These are phyloP conservation scores for Citrus medica DNA, from an alignment of 345 rosid species.

Conservation along the genomic window DNA sequence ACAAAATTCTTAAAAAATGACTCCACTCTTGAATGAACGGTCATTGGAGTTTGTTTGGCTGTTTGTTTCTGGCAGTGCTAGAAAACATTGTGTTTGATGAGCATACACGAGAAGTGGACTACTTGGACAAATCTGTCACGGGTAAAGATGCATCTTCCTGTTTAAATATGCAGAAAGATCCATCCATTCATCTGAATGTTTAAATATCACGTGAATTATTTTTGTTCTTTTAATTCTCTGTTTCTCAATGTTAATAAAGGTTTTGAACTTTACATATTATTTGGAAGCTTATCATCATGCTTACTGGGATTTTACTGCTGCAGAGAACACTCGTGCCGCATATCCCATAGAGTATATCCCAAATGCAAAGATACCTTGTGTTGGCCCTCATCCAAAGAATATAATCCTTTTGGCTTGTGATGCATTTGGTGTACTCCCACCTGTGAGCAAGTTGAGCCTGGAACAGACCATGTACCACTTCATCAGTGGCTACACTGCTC, in stretches of 20 bases:
- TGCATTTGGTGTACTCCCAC: conserved; percentile 96
- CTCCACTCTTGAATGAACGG: not conserved
- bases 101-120: conserved; percentile 84
- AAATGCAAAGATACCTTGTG: conserved; percentile 82
- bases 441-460: conserved; percentile 86
- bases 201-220: too few relatives aligned
- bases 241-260: not conserved
- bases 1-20: too few relatives aligned
- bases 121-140: conserved; percentile 76
- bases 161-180: not conserved
- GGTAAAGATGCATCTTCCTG: conserved; percentile 28
- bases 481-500: conserved; percentile 96
- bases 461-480: conserved; percentile 99
- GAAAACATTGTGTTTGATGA: conserved; percentile 97
- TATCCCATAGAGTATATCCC: conserved; percentile 93
- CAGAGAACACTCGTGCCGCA: conserved; percentile 94
- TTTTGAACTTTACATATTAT: not conserved
- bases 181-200: too few relatives aligned
- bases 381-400: conserved; percentile 87
- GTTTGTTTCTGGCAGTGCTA: conserved; percentile 49
- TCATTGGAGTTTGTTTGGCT: not conserved
- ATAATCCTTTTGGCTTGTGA: conserved; percentile 90
- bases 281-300: not conserved
- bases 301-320: conserved; percentile 5
- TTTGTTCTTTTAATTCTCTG: not conserved